Evolutionary conservation across 768 basidiomycete genomes (phyloP), one percentile per base, ranked within the genome.

Genomic region (Auricularia sp.): DNA sequence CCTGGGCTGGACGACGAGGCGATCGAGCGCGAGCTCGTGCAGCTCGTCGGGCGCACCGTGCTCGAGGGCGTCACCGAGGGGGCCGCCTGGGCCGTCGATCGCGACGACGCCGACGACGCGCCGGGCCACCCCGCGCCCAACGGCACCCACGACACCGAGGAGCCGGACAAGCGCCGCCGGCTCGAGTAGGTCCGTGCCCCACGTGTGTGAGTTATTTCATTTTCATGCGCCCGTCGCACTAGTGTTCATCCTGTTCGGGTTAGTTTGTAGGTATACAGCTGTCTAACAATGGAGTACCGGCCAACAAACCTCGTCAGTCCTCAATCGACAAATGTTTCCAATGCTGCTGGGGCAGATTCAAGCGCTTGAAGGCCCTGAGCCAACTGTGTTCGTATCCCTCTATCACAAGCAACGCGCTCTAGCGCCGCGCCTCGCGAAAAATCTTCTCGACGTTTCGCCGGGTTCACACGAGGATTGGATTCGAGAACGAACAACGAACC

Each of bases 21-120:
- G 84, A 90, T 73, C 86, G 76, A 75, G 61, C 83, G 83, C 34
- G 79, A 86, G 70, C 79, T 94, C 63, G 77, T 83, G 62, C 78
- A 77, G 64, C 81, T 82, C 11, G 91, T 94, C 59, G 71, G 83
- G 44, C 74, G 79, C 69, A 83, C 85, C 16, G 88, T 95, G 61
- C 74, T 90, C 39, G 79, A 86, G 69, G 87, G 90, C 51, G 77
- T 91, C 58, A 71, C 79, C 13, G 79, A 83, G 16, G 90, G 90
- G n/a, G 64, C 58, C 14, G 64, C n/a, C 3, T 61, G 58, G 58
- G 64, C 56, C 29, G 56, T 35, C 24, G 24, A 59, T 14, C 68
- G 33, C 21, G 34, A 29, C 56, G 56, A 59, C 29, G 24, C 56
- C 24, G 24, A 24, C 56, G 29, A 59, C 56, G 56, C 11, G 2